phyloP scores from a whole-genome alignment of 257 asterid genomes.

The Linaria vulgaris region DNA sequence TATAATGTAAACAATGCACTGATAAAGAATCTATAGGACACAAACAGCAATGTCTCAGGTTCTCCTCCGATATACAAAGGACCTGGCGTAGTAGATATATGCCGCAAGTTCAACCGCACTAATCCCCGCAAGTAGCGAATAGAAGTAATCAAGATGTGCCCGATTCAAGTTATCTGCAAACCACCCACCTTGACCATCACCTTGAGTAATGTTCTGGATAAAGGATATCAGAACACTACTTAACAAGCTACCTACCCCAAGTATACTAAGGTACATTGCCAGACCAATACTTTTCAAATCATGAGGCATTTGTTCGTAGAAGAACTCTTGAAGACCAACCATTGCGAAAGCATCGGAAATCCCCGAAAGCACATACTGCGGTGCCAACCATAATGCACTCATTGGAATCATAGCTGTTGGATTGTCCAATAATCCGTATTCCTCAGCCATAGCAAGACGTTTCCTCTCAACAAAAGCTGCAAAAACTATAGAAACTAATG shows the following conservation, averaged over 20 bases:
- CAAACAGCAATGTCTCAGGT: not conserved
- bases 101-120: constrained; percentile 22
- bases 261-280: constrained; percentile 37
- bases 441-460: constrained; percentile 45
- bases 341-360: constrained; percentile 36
- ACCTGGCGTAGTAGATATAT: constrained; percentile 22
- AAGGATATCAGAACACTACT: constrained; percentile 45
- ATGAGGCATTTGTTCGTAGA: constrained; percentile 48
- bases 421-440: constrained; percentile 38
- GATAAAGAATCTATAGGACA: not conserved
- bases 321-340: constrained; percentile 58
- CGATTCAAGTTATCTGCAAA: constrained; percentile 37
- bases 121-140: constrained; percentile 32
- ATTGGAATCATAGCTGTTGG: constrained; percentile 53
- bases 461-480: constrained; percentile 57
- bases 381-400: constrained; percentile 71
- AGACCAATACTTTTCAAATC: constrained; percentile 46
- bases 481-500: constrained; percentile 40
- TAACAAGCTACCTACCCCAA: constrained; percentile 50
- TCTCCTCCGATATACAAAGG: constrained; percentile 20
- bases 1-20: not conserved
- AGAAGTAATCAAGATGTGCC: constrained; percentile 42
- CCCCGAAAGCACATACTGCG: constrained; percentile 44
- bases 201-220: constrained; percentile 27
- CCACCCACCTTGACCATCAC: constrained; percentile 31